phyloP scores from a whole-genome alignment of 257 asterid genomes.

The Vinca minor region DNA sequence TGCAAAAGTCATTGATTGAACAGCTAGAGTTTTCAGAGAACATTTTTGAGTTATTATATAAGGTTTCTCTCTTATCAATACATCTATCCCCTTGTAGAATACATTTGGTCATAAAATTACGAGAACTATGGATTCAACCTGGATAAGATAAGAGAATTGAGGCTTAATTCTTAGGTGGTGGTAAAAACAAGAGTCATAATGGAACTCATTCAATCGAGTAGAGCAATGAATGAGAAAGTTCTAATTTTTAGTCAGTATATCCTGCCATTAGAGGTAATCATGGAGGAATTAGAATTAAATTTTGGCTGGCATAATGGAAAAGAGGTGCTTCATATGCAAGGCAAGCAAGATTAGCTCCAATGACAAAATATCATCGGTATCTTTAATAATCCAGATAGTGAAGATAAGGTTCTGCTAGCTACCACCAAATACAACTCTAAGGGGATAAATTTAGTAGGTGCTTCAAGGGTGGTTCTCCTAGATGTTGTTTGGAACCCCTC shows the following conservation, averaged over 20 bases:
- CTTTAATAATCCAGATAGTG: background rate
- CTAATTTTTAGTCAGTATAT: background rate
- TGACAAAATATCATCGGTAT: background rate
- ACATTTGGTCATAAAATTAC: background rate
- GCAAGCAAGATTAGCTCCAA: background rate
- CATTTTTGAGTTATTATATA: background rate
- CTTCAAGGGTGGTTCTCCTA: constrained; percentile 26
- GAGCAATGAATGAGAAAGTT: background rate
- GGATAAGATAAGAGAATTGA: background rate
- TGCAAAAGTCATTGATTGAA: background rate
- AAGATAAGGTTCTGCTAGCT: background rate
- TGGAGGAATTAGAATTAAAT: background rate
- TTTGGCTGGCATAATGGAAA: background rate
- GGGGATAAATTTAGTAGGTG: background rate
- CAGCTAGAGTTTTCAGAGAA: background rate
- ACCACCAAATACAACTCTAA: background rate
- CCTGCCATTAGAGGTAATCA: background rate
- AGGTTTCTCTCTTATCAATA: background rate
- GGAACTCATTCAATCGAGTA: background rate
- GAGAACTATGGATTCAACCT: background rate
- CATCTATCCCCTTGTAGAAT: background rate
- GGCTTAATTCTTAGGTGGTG: background rate
- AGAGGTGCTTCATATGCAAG: background rate
- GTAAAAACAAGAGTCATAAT: no score
- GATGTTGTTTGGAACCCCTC: constrained; percentile 67